Percentiles rank a stretch among this genome's conserved stretches.
phyloP scores from a whole-genome alignment of 495 filamentous ascomycete species.

The Xylaria telfairii region DNA sequence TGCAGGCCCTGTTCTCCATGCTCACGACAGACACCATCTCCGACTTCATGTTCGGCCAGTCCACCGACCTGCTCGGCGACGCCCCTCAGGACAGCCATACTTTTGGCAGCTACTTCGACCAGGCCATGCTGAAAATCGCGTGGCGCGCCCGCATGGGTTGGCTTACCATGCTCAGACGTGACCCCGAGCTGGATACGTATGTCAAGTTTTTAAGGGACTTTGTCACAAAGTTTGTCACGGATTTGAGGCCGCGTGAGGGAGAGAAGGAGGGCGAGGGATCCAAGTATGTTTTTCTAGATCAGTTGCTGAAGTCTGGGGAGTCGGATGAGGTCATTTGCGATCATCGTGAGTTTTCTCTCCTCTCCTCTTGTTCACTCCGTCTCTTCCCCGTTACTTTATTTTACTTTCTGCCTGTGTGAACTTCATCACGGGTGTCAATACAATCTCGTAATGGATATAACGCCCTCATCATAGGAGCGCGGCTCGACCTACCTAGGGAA shows the following conservation, averaged over 20 bases:
- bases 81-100: conserved; percentile 40
- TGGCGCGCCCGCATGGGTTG: conserved; percentile 59
- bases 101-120: conserved; percentile 51
- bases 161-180: conserved; percentile 56
- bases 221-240: conserved; percentile 48
- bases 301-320: conserved; percentile 49
- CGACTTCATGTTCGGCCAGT: conserved; percentile 65
- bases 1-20: conserved; percentile 64
- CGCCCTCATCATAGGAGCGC: background rate
- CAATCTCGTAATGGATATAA: background rate
- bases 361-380: too few relatives aligned
- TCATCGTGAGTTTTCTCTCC: conserved; percentile 35
- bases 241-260: conserved; percentile 33
- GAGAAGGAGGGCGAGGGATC: conserved; percentile 31
- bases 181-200: conserved; percentile 52
- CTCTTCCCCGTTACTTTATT: background rate
- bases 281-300: conserved; percentile 59
- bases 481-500: background rate
- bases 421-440: background rate
- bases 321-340: conserved; percentile 46
- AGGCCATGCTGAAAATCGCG: conserved; percentile 43
- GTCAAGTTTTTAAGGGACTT: conserved; percentile 50
- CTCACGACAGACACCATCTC: conserved; percentile 72
- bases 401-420: background rate
- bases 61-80: conserved; percentile 42